Percentiles rank a stretch among this genome's conserved stretches.
phyloP scores from a whole-genome alignment of 179 eudicot genomes.

The Silene noctiflora region DNA sequence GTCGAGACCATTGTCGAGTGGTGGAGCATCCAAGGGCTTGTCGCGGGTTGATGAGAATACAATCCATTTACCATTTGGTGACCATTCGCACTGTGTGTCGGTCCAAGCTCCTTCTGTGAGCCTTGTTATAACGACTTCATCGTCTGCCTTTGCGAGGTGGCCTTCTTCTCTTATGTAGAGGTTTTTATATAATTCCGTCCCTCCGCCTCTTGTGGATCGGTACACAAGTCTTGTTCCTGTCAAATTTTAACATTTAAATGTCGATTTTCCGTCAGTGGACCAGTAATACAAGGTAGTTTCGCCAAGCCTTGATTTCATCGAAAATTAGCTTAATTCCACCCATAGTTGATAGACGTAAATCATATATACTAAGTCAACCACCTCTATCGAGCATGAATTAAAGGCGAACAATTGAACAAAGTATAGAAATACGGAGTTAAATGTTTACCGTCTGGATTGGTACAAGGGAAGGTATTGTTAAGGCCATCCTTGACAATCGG shows the following conservation, averaged over 20 bases:
- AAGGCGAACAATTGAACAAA: too few species aligned
- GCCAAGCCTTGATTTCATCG: too few species aligned
- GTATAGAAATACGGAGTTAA: too few species aligned
- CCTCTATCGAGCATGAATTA: too few species aligned
- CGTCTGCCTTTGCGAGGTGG: neutral
- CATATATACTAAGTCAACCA: too few species aligned
- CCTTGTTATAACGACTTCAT: neutral
- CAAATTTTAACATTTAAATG: too few species aligned
- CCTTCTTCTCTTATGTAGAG: conserved; percentile 10
- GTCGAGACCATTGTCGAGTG: neutral
- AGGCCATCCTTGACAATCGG: neutral
- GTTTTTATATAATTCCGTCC: neutral
- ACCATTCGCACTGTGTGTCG: conserved; percentile 1
- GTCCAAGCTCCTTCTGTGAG: neutral
- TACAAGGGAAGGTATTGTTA: conserved; percentile 8
- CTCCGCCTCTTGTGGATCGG: neutral
- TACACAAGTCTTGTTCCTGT: conserved; percentile 8
- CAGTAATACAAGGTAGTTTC: too few species aligned
- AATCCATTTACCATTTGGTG: neutral
- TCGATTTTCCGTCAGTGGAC: too few species aligned
- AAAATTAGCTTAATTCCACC: too few species aligned
- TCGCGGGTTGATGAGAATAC: neutral
- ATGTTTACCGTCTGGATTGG: conserved; percentile 5
- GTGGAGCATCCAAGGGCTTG: neutral
- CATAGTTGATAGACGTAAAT: too few species aligned